Percentiles rank a stretch among this genome's conserved stretches.
phyloP scores from a whole-genome alignment of 2,329 filamentous ascomycete genomes.

The Calonectria hongkongensis region DNA sequence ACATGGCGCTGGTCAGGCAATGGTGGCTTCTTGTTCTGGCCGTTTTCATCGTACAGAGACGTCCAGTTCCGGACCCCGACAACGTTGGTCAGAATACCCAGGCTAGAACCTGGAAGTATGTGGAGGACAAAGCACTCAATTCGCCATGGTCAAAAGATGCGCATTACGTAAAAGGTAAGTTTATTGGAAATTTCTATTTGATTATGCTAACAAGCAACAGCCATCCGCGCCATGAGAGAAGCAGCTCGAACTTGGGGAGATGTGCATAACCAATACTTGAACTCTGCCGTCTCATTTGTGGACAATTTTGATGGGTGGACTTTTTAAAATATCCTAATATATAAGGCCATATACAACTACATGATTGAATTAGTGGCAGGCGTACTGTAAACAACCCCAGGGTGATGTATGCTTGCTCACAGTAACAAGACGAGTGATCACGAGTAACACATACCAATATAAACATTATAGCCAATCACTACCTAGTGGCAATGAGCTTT shows the following conservation, averaged over 20 bases:
- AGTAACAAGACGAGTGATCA: not conserved
- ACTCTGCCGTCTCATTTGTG: slow-evolving; percentile 82
- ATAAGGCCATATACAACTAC: not conserved
- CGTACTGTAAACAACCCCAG: not conserved
- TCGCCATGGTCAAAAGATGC: slow-evolving; percentile 82
- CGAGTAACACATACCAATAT: not conserved
- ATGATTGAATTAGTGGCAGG: not conserved
- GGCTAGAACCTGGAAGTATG: slow-evolving; percentile 84
- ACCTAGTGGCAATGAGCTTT: not conserved
- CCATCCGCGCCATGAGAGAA: slow-evolving; percentile 83
- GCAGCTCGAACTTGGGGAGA: slow-evolving; percentile 85
- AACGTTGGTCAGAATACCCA: slow-evolving; percentile 76
- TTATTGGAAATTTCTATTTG: not conserved
- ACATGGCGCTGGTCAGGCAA: slow-evolving; percentile 83
- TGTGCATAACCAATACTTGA: slow-evolving; percentile 78
- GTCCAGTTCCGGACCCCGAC: slow-evolving; percentile 83
- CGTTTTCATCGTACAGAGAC: slow-evolving; percentile 84
- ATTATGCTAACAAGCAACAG: slow-evolving; percentile 61
- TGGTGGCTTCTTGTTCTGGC: slow-evolving; percentile 92
- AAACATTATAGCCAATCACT: not conserved
- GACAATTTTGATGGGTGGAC: slow-evolving; percentile 84
- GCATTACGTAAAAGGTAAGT: slow-evolving; percentile 88
- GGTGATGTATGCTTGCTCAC: not conserved
- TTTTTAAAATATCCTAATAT: slow-evolving; percentile 54
- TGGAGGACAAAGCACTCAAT: slow-evolving; percentile 81